phyloP scores from a whole-genome alignment of 1,139 yeast genomes.

The Pichia sp. region DNA sequence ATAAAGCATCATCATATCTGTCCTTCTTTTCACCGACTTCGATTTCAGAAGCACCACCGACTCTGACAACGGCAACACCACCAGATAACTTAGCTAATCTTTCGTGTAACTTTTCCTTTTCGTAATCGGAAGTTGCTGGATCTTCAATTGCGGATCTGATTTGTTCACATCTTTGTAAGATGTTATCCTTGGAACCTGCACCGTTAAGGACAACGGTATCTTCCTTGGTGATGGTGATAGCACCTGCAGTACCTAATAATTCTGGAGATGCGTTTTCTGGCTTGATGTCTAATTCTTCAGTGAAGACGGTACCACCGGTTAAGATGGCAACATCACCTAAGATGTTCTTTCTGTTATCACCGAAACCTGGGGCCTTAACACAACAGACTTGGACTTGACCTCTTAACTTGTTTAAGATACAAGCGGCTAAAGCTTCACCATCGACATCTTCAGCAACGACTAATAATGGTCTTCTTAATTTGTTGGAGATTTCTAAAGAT shows the following conservation, averaged over 20 bases:
- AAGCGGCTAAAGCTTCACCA: slow-evolving; percentile 99
- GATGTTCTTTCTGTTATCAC: slow-evolving; percentile 98
- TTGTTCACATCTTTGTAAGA: slow-evolving; percentile 93
- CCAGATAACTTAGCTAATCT: slow-evolving; percentile 98
- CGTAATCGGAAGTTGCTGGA: slow-evolving; percentile 83
- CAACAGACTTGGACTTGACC: slow-evolving; percentile 99
- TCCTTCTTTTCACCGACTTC: slow-evolving; percentile 99
- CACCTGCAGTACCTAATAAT: slow-evolving; percentile 89
- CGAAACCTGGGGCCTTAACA: slow-evolving; percentile 99
- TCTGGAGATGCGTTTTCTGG: slow-evolving; percentile 96
- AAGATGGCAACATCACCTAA: slow-evolving; percentile 96
- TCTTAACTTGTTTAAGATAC: slow-evolving; percentile 96
- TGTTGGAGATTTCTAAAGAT: slow-evolving; percentile 91
- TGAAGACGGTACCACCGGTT: slow-evolving; percentile 97
- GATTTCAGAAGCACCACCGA: slow-evolving; percentile 97
- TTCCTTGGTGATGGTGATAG: slow-evolving; percentile 94
- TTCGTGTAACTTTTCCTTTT: slow-evolving; percentile 97
- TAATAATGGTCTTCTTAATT: slow-evolving; percentile 91
- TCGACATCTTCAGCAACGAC: slow-evolving; percentile 97
- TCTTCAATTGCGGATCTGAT: slow-evolving; percentile 82
- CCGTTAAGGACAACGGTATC: slow-evolving; percentile 97
- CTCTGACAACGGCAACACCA: slow-evolving; percentile 98
- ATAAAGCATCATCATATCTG: slow-evolving; percentile 98
- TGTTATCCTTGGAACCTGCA: slow-evolving; percentile 88
- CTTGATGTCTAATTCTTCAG: slow-evolving; percentile 96